Percentiles rank a stretch among this genome's conserved stretches.
phyloP scores from a whole-genome alignment of 768 basidiomycete genomes.

The Boletus reticuloceps region DNA sequence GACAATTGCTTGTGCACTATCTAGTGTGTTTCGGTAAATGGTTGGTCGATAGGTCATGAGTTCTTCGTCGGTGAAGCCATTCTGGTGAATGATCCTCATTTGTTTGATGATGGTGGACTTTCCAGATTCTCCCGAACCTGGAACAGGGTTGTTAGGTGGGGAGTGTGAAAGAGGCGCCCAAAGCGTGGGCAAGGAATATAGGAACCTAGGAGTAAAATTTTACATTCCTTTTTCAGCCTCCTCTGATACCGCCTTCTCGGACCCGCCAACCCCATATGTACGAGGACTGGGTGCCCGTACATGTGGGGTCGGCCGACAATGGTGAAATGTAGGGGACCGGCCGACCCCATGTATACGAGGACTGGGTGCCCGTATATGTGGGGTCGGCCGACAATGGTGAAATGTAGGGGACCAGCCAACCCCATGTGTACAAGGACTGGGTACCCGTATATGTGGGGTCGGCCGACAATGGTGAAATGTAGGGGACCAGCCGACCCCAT shows the following conservation, averaged over 20 bases:
- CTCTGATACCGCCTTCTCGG: slow-evolving; percentile 63
- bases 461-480: too few relatives aligned
- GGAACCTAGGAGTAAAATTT: slow-evolving; percentile 86
- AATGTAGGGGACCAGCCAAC: too few relatives aligned
- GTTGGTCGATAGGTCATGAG: slow-evolving; percentile 72
- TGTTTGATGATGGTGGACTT: slow-evolving; percentile 97
- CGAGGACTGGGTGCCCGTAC: too few relatives aligned
- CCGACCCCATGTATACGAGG: too few relatives aligned
- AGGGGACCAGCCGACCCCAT: too few relatives aligned
- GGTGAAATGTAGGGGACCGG: too few relatives aligned
- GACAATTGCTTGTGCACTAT: slow-evolving; percentile 84
- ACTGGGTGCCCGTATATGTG: too few relatives aligned
- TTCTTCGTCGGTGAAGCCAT: slow-evolving; percentile 80
- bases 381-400: too few relatives aligned
- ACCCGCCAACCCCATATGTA: too few relatives aligned
- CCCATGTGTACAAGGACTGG: too few relatives aligned
- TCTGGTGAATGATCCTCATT: slow-evolving; percentile 98
- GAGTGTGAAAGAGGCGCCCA: slow-evolving; percentile 8
- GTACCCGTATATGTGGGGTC: too few relatives aligned
- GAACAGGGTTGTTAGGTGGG: not conserved
- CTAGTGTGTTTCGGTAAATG: slow-evolving; percentile 84
- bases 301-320: too few relatives aligned
- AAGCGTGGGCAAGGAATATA: slow-evolving; percentile 11
- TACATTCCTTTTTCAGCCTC: slow-evolving; percentile 83
- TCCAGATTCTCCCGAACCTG: slow-evolving; percentile 93